phyloP scores from a whole-genome alignment of 345 rosid species.

The Eucalyptus polyanthemos region DNA sequence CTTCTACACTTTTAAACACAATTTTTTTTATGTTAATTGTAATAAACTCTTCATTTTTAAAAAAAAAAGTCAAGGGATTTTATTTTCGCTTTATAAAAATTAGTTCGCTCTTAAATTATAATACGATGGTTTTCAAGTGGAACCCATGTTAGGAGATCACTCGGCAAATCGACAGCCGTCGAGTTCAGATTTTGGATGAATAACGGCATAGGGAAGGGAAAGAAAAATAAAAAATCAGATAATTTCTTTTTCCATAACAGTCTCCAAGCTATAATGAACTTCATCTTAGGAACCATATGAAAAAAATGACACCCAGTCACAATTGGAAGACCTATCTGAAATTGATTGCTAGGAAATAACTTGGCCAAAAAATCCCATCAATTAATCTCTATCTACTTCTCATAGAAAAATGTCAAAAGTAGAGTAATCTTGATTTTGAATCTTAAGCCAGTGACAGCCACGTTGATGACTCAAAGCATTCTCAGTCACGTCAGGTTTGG shows the following conservation, averaged over 20 bases:
- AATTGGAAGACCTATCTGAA: background rate
- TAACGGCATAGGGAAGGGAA: accelerated
- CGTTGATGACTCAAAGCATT: background rate
- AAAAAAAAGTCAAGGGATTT: background rate
- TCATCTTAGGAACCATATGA: background rate
- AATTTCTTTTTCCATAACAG: no score
- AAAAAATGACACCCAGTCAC: background rate
- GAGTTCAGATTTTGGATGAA: background rate
- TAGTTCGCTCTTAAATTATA: background rate
- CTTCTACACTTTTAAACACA: no score
- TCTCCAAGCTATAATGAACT: no score
- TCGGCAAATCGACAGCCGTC: background rate
- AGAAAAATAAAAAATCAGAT: no score
- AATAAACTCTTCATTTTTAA: no score
- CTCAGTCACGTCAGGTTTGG: background rate
- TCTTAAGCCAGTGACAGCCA: no score
- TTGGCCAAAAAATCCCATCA: background rate
- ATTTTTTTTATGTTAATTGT: no score
- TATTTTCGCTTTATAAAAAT: background rate
- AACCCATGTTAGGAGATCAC: background rate
- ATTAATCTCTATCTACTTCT: no score
- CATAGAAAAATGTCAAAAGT: no score
- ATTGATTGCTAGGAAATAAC: background rate
- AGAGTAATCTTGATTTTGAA: no score
- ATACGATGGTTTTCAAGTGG: background rate